Conservation (phyloP, 768 basidiomycete genomes). For the Cubamyces sp. region DNA sequence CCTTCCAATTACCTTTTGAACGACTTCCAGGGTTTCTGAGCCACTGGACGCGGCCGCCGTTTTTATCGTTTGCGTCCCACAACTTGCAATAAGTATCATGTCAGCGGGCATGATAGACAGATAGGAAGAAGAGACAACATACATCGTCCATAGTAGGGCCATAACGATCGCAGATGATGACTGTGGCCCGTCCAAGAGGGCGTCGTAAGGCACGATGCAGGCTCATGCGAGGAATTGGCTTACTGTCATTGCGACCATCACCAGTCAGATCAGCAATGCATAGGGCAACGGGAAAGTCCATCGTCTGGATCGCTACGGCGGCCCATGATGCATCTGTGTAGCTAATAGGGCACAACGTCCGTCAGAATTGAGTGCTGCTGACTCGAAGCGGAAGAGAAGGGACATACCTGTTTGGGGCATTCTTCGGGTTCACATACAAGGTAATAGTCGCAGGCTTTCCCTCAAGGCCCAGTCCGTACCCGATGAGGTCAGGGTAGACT, state of each 20-base stretch:
- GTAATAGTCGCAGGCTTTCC: constrained; percentile 7
- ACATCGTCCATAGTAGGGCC: neutral
- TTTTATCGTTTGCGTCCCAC: neutral
- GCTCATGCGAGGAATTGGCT: neutral
- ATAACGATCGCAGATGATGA: neutral
- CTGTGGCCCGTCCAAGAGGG: no score
- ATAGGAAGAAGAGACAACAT: neutral
- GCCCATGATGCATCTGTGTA: no score
- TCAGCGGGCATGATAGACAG: no score
- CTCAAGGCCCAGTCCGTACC: constrained; percentile 25
- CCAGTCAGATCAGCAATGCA: neutral
- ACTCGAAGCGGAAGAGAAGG: no score
- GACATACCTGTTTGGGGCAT: no score
- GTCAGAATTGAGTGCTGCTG: no score
- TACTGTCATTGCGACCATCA: neutral
- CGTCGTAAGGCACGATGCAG: no score
- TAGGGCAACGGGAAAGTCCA: neutral
- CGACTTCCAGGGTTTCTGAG: neutral
- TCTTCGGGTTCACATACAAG: constrained; percentile 15
- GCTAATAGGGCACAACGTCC: no score
- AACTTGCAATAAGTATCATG: neutral
- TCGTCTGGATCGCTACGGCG: neutral
- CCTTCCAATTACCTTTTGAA: neutral
- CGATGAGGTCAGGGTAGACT: constrained; percentile 26
- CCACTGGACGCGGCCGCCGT: neutral